Evolutionary conservation across 148 eudicot species (phyloP), one percentile per base, ranked within the genome.

Genomic region (Rhododendron mucronatum): DNA sequence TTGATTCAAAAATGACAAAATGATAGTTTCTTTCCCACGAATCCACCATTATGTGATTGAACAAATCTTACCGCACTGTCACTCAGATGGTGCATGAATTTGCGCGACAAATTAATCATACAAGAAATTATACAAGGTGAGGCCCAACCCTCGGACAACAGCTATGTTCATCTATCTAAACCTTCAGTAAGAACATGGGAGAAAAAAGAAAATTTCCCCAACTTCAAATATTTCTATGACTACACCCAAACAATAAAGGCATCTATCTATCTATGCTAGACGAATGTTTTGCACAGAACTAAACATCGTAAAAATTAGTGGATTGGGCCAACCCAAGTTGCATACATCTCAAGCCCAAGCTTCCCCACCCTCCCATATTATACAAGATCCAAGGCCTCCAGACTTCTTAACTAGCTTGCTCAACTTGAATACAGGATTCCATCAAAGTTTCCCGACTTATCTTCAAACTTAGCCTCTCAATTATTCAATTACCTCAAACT

Each of bases 351-450:
- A 73, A 47, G 80, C 80, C 45, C 85, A 44, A 48, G 92, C 86
- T 86, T 78, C 86, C 20, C 76, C 82, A 10, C 16, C 35, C 74
- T 81, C 55, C 78, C 39, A 51, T 63, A 82, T 77, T 90, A 91
- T 92, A 93, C 94, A 92, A 41, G 84, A 78, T 48, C 85, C 89
- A 83, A 86, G 82, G 26, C 89, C 87, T 39, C 90, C 90, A 82
- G 80, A 78, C 88, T 90, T 95, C 89, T 92, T 92, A 1, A 82
- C 90, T 11, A 88, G 80, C 93, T 89, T 93, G 87, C 89, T 95
- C 87, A 92, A 77, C 89, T 93, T 96, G 79, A 94, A 93, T 30
- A 94, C 94, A 23, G 98, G 93, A 85, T 94, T 95, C 85, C 91
- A 88, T 86, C 94, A 85, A 23, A 96, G 91, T 87, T 89, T 96